A percentile compares a stretch with the other conserved stretches of the same genome.
These are phyloP conservation scores for Cercospora brassicicola DNA, from an alignment of 2,329 filamentous ascomycete genomes.

Conservation along the genomic window DNA sequence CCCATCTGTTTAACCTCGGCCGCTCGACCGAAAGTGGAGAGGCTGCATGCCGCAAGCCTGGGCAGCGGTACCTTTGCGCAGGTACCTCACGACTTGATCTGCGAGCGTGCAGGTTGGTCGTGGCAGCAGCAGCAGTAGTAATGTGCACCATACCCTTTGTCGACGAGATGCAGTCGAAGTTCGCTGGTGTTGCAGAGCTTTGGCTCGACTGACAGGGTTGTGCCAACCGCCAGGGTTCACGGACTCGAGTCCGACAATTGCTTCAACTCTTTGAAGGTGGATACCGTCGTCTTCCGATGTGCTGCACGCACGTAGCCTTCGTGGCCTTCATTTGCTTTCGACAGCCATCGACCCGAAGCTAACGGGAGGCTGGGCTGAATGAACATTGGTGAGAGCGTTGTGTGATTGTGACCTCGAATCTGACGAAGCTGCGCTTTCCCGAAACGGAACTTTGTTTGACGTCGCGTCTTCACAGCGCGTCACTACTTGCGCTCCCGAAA, in stretches of 20 bases:
- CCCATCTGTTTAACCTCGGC: constrained; percentile 16
- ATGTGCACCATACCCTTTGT: background rate
- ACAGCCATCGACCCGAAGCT: background rate
- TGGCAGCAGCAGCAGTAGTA: background rate
- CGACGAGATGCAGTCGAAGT: background rate
- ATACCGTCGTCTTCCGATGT: background rate
- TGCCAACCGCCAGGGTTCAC: background rate
- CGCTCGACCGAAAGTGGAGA: constrained; percentile 15
- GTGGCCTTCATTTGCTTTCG: background rate
- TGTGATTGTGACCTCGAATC: background rate
- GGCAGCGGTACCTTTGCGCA: constrained; percentile 1
- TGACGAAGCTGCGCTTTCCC: background rate
- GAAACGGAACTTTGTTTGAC: constrained; percentile 2
- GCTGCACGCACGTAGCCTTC: background rate
- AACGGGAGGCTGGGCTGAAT: background rate
- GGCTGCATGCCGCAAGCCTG: constrained; percentile 5
- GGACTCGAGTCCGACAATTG: background rate
- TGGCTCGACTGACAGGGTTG: background rate
- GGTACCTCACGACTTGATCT: background rate
- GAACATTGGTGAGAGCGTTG: background rate
- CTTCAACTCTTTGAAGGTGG: background rate
- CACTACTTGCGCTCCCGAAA: background rate
- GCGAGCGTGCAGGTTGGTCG: background rate
- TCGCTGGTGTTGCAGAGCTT: background rate
- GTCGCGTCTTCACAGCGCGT: constrained; percentile 1